Evolutionary conservation across 108 stramenopile genomes (phyloP).

Genomic region (Nitzschia putrida): DNA sequence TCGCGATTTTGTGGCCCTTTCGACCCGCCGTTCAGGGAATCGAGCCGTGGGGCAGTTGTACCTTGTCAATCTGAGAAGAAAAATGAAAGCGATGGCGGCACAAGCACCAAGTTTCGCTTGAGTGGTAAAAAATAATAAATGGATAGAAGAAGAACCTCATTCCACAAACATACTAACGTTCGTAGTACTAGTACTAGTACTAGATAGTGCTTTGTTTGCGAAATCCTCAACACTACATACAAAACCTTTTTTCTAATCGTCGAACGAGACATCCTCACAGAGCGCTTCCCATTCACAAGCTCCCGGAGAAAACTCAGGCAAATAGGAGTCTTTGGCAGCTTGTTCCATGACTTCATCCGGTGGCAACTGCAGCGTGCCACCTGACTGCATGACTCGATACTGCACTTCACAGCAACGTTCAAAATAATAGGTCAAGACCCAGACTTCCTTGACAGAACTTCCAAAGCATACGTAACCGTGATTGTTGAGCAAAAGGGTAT

Average conservation of each 20-base stretch:
- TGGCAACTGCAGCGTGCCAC: conserved; percentile 40
- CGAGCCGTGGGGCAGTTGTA: not conserved
- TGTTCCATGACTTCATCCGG: conserved; percentile 41
- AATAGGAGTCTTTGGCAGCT: conserved; percentile 41
- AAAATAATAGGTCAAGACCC: conserved; percentile 67
- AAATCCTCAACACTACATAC: too few relatives aligned
- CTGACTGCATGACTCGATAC: conserved; percentile 43
- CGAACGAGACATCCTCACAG: conserved; percentile 26
- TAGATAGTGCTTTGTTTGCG: too few relatives aligned
- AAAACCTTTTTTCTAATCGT: not conserved
- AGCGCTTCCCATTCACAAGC: conserved; percentile 62
- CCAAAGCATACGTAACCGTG: conserved; percentile 60
- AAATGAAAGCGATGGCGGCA: too few relatives aligned
- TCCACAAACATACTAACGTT: too few relatives aligned
- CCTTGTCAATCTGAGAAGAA: too few relatives aligned
- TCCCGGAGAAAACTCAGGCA: conserved; percentile 57
- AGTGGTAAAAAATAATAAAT: too few relatives aligned
- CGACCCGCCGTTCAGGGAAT: not conserved
- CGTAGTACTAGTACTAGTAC: too few relatives aligned
- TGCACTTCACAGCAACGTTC: conserved; percentile 51
- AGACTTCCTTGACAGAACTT: conserved; percentile 47
- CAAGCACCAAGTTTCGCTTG: too few relatives aligned
- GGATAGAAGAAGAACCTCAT: too few relatives aligned
- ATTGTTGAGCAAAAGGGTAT: conserved; percentile 64
- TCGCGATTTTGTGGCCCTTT: not conserved